Base-by-base conservation (phyloP, 1,284 basidiomycete genomes). In the Ganoderma leucocontextum region DNA sequence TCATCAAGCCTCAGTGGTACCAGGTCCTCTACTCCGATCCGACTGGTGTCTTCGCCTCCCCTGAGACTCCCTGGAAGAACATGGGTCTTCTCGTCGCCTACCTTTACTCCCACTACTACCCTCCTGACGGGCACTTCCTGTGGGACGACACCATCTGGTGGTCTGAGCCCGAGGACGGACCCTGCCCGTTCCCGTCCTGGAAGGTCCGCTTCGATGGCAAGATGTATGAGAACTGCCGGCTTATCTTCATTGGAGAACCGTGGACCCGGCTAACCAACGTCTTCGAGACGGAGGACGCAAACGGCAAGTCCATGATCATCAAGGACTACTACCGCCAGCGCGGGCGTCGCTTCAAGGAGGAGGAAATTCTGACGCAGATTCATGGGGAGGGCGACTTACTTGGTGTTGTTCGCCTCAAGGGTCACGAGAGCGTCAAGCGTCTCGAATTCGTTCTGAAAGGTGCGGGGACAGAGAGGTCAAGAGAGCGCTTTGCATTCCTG, bases 11-110 rank as follows among this genome's bases (percentile, higher is more conserved):
- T 15, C 41, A 44, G 13, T 44, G 53, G 41, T 70, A 67, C 39
- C 69, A 70, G 36, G 52, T 70, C 53, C 19, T 70, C 19, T 63
- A 60, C 17, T 62, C 63, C 9, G 57, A 57, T 29, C 69, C 65
- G 8, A 17, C 53, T 10, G 65, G 65, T 12, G 38, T 59, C 15
- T 38, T 60, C 25, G 64, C 64, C 15, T 66, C 64, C 3, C 22
- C 36, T 33, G 25, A 57, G 53, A 61, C 47, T 29, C n/a, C n/a
- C 3, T 53, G 52, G 52, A 4, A 8, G 6, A 15, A 33, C 5
- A 33, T 8, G n/a, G 25, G 17, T 8, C 49, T 49, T 13, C 64
- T 66, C 17, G 25, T 22, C 7, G 57, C 62, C 35, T 68, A 57
- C 36, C 1, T 68, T 39, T 65, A 65, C 59, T 62, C 67, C 29